Evolutionary conservation across 768 basidiomycete genomes (phyloP).

Genomic region (Collybia nuda): DNA sequence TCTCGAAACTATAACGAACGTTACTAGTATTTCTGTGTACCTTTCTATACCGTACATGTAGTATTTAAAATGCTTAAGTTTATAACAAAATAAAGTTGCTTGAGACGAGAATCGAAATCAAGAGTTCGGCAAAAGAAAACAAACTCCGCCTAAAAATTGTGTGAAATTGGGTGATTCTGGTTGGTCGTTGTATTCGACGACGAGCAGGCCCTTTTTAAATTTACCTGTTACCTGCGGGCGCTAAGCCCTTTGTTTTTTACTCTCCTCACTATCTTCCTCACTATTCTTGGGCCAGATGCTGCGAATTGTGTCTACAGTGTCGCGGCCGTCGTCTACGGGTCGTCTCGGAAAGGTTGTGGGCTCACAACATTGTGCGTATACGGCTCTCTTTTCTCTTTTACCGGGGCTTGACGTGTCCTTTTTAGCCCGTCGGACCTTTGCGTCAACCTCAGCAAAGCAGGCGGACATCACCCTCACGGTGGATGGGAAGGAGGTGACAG

Average conservation of each 20-base stretch:
- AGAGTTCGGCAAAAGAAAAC: too few relatives aligned
- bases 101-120: too few relatives aligned
- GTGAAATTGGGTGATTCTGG: conserved; percentile 45
- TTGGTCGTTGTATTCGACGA: conserved; percentile 46
- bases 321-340: conserved; percentile 64
- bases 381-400: conserved; percentile 9
- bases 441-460: conserved; percentile 62
- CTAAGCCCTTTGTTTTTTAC: conserved; percentile 26
- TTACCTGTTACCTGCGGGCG: conserved; percentile 31
- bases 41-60: too few relatives aligned
- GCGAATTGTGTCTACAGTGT: conserved; percentile 62
- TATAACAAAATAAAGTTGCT: too few relatives aligned
- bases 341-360: conserved; percentile 65
- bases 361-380: conserved; percentile 28
- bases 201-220: conserved; percentile 34
- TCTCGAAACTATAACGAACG: too few relatives aligned
- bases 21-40: too few relatives aligned
- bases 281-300: conserved; percentile 46
- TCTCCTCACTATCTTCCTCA: conserved; percentile 19
- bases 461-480: conserved; percentile 91
- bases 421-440: conserved; percentile 59
- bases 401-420: background rate
- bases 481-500: conserved; percentile 96
- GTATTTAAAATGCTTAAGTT: too few relatives aligned
- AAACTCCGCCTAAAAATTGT: conserved; percentile 21